Conservation (phyloP, 73 alveolate genomes). For the Effrenium voratum region DNA sequence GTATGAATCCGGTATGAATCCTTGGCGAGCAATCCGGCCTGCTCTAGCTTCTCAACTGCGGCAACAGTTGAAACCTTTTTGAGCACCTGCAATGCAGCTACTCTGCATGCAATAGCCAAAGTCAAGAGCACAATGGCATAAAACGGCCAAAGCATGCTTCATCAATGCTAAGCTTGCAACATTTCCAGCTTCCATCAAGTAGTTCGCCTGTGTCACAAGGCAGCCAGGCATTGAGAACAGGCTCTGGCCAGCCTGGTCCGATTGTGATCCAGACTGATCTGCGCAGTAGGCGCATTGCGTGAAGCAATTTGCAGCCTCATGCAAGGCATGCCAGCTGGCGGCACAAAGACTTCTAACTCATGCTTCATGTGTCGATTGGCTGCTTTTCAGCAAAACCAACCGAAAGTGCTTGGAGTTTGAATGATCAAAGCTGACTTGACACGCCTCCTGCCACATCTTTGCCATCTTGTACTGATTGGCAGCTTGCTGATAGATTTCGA, state of each 20-base stretch:
- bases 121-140: not conserved
- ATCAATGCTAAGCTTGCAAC: not conserved
- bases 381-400: not conserved
- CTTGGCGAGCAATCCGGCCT: not conserved
- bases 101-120: not conserved
- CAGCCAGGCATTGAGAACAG: not conserved
- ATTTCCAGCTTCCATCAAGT: constrained; percentile 68
- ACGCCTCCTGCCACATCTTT: constrained; percentile 81
- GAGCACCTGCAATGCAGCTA: not conserved
- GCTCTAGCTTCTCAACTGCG: constrained; percentile 60
- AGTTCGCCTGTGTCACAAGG: constrained; percentile 26
- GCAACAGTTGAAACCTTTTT: constrained; percentile 62
- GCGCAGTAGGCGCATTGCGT: constrained; percentile 87
- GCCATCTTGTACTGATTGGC: constrained; percentile 93
- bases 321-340: too few relatives aligned
- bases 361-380: too few relatives aligned
- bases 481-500: constrained; percentile 80
- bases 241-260: constrained; percentile 38
- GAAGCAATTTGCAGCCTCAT: constrained; percentile 75
- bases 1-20: not conserved
- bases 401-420: not conserved
- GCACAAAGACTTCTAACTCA: too few relatives aligned
- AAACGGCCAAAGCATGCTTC: too few relatives aligned
- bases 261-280: constrained; percentile 62
- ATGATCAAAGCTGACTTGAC: not conserved